These are phyloP conservation scores for Epicoccum nigrum DNA, from an alignment of 2,329 filamentous ascomycete genomes.

Conservation along the genomic window DNA sequence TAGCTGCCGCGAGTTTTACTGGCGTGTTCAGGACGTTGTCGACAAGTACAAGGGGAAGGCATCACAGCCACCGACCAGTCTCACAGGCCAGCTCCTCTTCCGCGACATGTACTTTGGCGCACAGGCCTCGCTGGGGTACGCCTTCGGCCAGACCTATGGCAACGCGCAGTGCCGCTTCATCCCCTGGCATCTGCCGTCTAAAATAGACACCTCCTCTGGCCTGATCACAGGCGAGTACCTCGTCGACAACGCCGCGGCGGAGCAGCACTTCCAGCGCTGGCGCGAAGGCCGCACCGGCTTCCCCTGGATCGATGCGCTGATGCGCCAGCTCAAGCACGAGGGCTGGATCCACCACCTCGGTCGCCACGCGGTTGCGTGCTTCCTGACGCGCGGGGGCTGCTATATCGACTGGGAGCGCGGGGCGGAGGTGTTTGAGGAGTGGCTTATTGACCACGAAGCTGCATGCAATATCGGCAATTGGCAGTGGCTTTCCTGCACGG, in stretches of 20 bases:
- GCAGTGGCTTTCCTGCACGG: constrained; percentile 78
- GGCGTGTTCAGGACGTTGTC: constrained; percentile 69
- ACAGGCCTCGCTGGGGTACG: constrained; percentile 69
- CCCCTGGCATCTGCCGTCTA: constrained; percentile 76
- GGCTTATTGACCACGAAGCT: constrained; percentile 75
- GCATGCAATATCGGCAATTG: constrained; percentile 78
- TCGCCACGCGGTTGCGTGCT: constrained; percentile 78
- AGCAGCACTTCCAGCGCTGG: constrained; percentile 72
- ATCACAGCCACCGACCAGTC: constrained; percentile 66
- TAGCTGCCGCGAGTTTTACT: constrained; percentile 74
- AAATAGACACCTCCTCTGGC: constrained; percentile 53
- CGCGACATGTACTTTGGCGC: constrained; percentile 85
- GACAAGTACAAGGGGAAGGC: constrained; percentile 62
- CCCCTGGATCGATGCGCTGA: constrained; percentile 80
- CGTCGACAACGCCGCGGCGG: constrained; percentile 67
- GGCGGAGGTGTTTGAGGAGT: constrained; percentile 78
- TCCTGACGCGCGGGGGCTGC: constrained; percentile 78
- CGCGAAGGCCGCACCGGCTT: constrained; percentile 73
- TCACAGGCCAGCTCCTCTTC: constrained; percentile 76
- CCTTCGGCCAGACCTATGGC: constrained; percentile 68
- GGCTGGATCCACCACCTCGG: constrained; percentile 84
- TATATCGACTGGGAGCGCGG: constrained; percentile 82
- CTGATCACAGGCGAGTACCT: constrained; percentile 66
- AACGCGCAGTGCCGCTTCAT: constrained; percentile 75
- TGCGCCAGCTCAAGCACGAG: constrained; percentile 73